Evolutionary conservation across 768 basidiomycete species (phyloP).

Genomic region (Leccinum disarticulatum): DNA sequence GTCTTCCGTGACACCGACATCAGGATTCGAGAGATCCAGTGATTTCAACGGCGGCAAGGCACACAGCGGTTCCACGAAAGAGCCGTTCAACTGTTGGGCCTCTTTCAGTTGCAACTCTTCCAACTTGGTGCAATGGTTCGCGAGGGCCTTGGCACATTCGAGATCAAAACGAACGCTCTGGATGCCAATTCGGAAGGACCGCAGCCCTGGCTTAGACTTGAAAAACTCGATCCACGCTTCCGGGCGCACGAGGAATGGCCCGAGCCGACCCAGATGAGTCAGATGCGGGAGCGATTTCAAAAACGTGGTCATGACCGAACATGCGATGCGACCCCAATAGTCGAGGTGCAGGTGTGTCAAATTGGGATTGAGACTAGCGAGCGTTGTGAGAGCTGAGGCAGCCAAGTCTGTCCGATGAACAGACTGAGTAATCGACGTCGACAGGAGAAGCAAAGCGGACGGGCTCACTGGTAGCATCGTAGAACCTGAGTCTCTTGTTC

Average conservation of each 20-base stretch:
- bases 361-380: slow-evolving; percentile 82
- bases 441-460: background rate
- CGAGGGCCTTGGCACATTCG: slow-evolving; percentile 59
- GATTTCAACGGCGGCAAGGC: slow-evolving; percentile 40
- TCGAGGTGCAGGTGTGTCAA: slow-evolving; percentile 78
- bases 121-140: slow-evolving; percentile 49
- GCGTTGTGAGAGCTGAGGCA: slow-evolving; percentile 62
- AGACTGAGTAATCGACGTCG: background rate
- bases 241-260: slow-evolving; percentile 80
- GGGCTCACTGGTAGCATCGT: slow-evolving; percentile 87
- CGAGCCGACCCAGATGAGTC: slow-evolving; percentile 74
- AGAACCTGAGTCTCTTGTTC: slow-evolving; percentile 68
- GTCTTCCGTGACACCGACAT: slow-evolving; percentile 51
- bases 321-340: slow-evolving; percentile 81
- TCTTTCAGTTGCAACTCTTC: slow-evolving; percentile 78
- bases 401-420: slow-evolving; percentile 54
- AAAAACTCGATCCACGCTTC: slow-evolving; percentile 78
- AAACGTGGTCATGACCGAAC: slow-evolving; percentile 58
- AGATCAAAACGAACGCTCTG: slow-evolving; percentile 87
- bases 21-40: slow-evolving; percentile 72
- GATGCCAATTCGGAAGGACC: slow-evolving; percentile 74
- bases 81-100: slow-evolving; percentile 67
- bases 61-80: slow-evolving; percentile 55
- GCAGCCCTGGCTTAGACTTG: slow-evolving; percentile 56
- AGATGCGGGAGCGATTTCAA: slow-evolving; percentile 63